Conservation (phyloP, 768 basidiomycete genomes). For the Pulveroboletus frians region DNA sequence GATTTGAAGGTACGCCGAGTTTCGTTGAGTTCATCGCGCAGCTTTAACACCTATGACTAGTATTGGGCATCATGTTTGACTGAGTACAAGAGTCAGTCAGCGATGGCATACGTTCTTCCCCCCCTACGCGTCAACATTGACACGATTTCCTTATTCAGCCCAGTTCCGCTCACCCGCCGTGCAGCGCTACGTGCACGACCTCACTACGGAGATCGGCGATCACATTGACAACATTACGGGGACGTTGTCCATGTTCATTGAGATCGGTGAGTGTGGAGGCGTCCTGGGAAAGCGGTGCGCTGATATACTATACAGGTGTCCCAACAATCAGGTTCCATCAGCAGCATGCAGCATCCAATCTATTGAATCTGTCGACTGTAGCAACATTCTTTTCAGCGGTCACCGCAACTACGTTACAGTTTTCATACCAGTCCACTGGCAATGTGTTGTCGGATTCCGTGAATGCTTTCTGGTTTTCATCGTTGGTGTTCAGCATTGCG, state of each 20-base stretch:
- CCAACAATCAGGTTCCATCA: constrained; percentile 53
- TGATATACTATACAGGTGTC: constrained; percentile 39
- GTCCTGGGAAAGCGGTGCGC: constrained; percentile 15
- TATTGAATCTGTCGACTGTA: constrained; percentile 48
- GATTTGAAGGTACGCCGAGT: constrained; percentile 41
- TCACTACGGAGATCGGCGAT: constrained; percentile 47
- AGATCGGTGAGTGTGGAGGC: constrained; percentile 41
- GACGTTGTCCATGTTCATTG: constrained; percentile 48
- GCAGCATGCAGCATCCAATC: constrained; percentile 45
- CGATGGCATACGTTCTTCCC: neutral
- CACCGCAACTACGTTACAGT: constrained; percentile 48
- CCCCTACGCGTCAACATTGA: constrained; percentile 3
- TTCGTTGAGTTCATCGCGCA: neutral
- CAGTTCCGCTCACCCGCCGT: constrained; percentile 51
- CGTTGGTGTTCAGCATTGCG: constrained; percentile 49
- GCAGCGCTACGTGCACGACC: constrained; percentile 51
- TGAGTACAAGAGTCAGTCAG: constrained; percentile 41
- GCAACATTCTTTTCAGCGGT: constrained; percentile 54
- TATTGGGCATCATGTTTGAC: constrained; percentile 52
- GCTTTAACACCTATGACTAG: constrained; percentile 25
- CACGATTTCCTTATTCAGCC: constrained; percentile 25
- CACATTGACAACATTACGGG: constrained; percentile 49
- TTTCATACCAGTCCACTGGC: constrained; percentile 35
- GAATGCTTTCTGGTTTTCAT: constrained; percentile 52
- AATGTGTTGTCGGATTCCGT: constrained; percentile 38